These are phyloP conservation scores for Magnusiomyces clavatus DNA, from an alignment of 1,139 yeast species.

Conservation along the genomic window DNA sequence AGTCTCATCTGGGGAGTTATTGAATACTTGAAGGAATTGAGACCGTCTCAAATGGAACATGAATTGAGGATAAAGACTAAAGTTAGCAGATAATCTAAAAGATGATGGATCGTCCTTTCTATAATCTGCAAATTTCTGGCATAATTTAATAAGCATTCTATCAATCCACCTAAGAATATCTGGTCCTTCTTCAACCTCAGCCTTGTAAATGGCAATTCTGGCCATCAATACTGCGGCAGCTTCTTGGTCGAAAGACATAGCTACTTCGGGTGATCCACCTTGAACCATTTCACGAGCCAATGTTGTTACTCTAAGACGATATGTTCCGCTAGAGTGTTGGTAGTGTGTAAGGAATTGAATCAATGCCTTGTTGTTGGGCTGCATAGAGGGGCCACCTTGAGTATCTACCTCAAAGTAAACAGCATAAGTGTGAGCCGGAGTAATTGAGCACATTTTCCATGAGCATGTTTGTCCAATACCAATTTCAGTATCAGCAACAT, in stretches of 20 bases:
- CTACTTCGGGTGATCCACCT: conserved; percentile 24
- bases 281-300: conserved; percentile 24
- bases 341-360: conserved; percentile 67
- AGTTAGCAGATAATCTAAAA: conserved; percentile 61
- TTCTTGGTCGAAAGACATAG: conserved; percentile 53
- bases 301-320: conserved; percentile 41
- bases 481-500: conserved; percentile 85
- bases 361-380: conserved; percentile 32
- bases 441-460: conserved; percentile 74
- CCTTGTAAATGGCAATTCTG: conserved; percentile 43
- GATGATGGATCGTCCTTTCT: conserved; percentile 58
- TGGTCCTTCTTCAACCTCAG: conserved; percentile 44
- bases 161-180: conserved; percentile 76
- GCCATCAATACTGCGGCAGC: conserved; percentile 60
- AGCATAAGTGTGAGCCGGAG: conserved; percentile 83
- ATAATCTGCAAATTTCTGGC: conserved; percentile 73
- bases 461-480: conserved; percentile 90
- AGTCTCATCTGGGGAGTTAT: conserved; percentile 76
- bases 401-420: conserved; percentile 71
- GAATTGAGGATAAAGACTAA: conserved; percentile 69
- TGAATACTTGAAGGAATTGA: conserved; percentile 61
- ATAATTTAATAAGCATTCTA: conserved; percentile 61
- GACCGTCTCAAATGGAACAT: conserved; percentile 66
- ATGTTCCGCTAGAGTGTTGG: conserved; percentile 44
- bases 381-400: conserved; percentile 51